phyloP scores from a whole-genome alignment of 169 alveolate species.

The Cyclospora cayetanensis region DNA sequence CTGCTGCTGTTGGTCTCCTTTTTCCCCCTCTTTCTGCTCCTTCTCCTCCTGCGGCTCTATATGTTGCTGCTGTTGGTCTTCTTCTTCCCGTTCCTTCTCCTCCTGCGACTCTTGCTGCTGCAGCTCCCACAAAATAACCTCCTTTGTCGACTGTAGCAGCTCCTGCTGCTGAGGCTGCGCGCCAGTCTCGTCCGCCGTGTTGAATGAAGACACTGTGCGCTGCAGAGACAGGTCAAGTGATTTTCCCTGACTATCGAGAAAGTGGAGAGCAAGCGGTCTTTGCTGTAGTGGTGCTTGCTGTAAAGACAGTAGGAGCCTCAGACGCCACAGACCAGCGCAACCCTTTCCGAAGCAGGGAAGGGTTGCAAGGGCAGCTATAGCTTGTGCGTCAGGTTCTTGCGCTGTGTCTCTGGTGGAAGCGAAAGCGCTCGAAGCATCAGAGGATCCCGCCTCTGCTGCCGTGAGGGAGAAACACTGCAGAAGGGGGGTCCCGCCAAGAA shows the following conservation, averaged over 20 bases:
- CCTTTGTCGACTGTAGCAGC: no score
- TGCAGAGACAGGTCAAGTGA: not conserved
- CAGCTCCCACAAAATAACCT: no score
- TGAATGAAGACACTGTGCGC: not conserved
- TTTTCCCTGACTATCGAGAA: not conserved
- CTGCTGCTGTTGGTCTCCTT: constrained; percentile 18
- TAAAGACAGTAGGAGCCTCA: constrained; percentile 41
- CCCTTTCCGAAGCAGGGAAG: constrained; percentile 26
- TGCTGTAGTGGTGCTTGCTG: constrained; percentile 52
- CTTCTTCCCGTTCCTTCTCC: constrained; percentile 27
- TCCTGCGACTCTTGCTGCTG: not conserved
- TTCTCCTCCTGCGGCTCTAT: not conserved
- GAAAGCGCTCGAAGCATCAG: no score
- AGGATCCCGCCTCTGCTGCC: constrained; percentile 46
- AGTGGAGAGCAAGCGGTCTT: not conserved
- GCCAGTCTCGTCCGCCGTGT: no score
- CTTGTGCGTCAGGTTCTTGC: not conserved
- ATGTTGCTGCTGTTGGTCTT: constrained; percentile 30
- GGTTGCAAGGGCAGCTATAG: constrained; percentile 9
- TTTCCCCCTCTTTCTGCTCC: constrained; percentile 45
- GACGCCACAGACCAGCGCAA: constrained; percentile 20
- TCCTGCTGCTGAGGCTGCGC: no score
- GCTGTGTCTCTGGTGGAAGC: not conserved
- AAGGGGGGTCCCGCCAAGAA: not conserved
- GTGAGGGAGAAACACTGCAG: not conserved